Base-by-base conservation (phyloP, 352 stramenopile species). In the Phytopythium kandeliae region DNA sequence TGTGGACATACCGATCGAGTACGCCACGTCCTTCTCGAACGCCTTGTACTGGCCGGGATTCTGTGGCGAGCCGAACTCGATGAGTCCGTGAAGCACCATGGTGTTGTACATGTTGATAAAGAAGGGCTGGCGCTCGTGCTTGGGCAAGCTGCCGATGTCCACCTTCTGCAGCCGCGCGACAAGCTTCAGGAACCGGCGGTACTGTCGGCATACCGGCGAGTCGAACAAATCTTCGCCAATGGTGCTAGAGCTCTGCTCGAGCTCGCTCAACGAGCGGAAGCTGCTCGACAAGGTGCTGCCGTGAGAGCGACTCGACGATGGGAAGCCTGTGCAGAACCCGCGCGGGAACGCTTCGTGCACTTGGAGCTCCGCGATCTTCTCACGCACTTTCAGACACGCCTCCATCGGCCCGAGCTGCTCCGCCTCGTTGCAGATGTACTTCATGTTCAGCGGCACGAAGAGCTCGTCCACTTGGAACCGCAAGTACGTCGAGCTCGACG, bases 41-140 rank as follows among this genome's bases (percentile, higher is more conserved):
- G 81, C 70, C 43, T 80, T 83, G 68, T 88, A 91, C 58, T 92
- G 81, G 4, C 78, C 80, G 5, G 82, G 66, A 37, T 90, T 95
- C 57, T 95, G 79, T n/a, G 84, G 84, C 31, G 89, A 67, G 24
- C 81, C 81, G 41, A 95, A 89, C 60, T 92, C 84, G 49, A 95
- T 80, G 28, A 92, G 64, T 10, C 81, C 84, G 49, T 95, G 84
- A 25, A 95, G 70, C 42, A 91, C 84, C 84, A 92, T 92, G 2
- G 76, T 78, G 57, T 95, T 95, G 70, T 92, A 92, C 46, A 92
- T 69, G 65, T 95, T 95, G 74, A 95, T 92, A 51, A 95, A 95
- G 51, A 95, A 95, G 2, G 82, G 75, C 50, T 92, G 84, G 6
- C 82, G 81, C 41, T 92, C 84, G 54, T 92, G 80, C 60, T 91